A percentile compares a stretch with the other conserved stretches of the same genome.
phyloP scores from a whole-genome alignment of 805 yeast species.

The Yamadazyma laniorum region DNA sequence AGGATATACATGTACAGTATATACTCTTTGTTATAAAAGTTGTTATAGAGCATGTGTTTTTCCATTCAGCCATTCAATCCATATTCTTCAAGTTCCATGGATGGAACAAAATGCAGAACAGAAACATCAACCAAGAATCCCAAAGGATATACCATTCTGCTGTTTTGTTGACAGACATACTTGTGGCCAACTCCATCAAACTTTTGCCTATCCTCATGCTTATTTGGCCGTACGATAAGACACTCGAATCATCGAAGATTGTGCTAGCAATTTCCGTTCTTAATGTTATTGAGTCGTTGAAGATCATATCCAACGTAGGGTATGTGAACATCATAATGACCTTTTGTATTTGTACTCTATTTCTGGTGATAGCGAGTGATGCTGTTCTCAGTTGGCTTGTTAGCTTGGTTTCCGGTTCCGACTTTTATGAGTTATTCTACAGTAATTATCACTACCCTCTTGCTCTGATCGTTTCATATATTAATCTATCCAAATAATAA shows the following conservation, averaged over 20 bases:
- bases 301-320: constrained; percentile 19
- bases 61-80: constrained; percentile 36
- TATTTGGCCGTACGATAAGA: constrained; percentile 90
- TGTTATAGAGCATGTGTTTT: constrained; percentile 42
- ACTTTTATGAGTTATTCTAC: constrained; percentile 1
- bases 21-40: constrained; percentile 54
- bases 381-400: constrained; percentile 13
- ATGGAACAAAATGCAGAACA: constrained; percentile 11
- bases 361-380: constrained; percentile 13
- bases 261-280: constrained; percentile 61
- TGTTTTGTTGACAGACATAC: constrained; percentile 63
- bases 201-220: constrained; percentile 89
- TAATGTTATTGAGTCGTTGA: constrained; percentile 61
- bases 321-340: constrained; percentile 17
- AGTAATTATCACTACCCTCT: constrained; percentile 5
- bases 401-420: neutral
- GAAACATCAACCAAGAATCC: neutral
- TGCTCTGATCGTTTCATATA: neutral
- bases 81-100: constrained; percentile 13
- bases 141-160: constrained; percentile 14
- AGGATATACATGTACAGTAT: constrained; percentile 51
- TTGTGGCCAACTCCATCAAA: constrained; percentile 76
- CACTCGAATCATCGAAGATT: constrained; percentile 58
- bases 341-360: constrained; percentile 16
- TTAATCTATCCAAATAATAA: neutral